phyloP scores from a whole-genome alignment of 2,329 filamentous ascomycete genomes.

The Neofusicoccum cordaticola region DNA sequence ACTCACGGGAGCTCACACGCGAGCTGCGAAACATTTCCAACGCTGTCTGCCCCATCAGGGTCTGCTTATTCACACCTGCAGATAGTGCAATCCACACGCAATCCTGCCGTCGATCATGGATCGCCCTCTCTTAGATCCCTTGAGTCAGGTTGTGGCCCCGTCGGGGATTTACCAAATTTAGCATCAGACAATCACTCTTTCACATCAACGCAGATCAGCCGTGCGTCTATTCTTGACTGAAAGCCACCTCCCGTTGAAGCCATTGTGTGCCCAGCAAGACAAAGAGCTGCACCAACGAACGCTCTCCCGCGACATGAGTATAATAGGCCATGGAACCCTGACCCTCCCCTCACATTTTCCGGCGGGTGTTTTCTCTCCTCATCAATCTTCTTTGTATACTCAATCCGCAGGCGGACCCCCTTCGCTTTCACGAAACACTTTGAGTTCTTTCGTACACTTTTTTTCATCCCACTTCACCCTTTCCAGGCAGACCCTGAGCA shows the following conservation, averaged over 20 bases:
- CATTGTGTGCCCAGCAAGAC: neutral
- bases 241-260: neutral
- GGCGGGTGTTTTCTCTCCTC: too few species aligned
- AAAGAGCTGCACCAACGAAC: neutral
- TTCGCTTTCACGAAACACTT: neutral
- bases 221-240: neutral
- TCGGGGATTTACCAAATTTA: neutral
- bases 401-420: slow-evolving; percentile 3
- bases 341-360: too few species aligned
- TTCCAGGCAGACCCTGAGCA: neutral
- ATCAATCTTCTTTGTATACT: neutral
- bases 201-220: neutral
- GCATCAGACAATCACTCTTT: slow-evolving; percentile 3
- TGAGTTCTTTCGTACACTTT: neutral
- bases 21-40: too few species aligned
- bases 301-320: neutral
- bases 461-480: neutral
- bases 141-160: neutral
- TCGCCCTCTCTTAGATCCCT: neutral
- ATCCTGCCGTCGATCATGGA: neutral
- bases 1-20: too few species aligned
- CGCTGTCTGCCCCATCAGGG: neutral
- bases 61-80: neutral
- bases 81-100: neutral
- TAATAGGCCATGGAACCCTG: neutral